Percentiles rank a stretch among this genome's conserved stretches.
These are phyloP conservation scores for Phytophthora fragariaefolia DNA, from an alignment of 352 stramenopile genomes.

Conservation along the genomic window DNA sequence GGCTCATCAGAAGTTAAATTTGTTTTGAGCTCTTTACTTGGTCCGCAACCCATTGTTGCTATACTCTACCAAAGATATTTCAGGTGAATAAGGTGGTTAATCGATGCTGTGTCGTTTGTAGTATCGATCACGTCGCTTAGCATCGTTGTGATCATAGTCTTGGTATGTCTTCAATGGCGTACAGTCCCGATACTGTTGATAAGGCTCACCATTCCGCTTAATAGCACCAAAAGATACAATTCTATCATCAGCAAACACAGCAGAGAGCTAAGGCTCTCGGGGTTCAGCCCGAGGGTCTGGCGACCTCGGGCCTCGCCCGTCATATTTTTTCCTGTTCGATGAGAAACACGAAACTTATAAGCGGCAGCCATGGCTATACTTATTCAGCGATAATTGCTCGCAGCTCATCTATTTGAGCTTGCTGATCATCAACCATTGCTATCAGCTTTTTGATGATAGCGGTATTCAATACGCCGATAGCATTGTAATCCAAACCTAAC, in stretches of 20 bases:
- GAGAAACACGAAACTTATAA: too few relatives aligned
- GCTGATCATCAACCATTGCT: too few relatives aligned
- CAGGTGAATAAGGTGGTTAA: neutral
- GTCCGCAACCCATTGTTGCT: neutral
- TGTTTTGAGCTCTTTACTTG: conserved; percentile 3
- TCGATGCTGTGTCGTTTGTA: neutral
- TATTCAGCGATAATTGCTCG: too few relatives aligned
- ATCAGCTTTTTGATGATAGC: neutral
- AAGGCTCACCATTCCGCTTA: conserved; percentile 5
- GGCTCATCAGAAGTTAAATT: conserved; percentile 2
- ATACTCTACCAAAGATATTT: conserved; percentile 1
- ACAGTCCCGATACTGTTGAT: too few relatives aligned
- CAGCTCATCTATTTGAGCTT: neutral
- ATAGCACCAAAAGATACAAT: too few relatives aligned
- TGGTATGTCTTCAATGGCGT: neutral
- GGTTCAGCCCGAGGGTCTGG: neutral
- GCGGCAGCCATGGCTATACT: too few relatives aligned
- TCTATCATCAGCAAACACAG: too few relatives aligned
- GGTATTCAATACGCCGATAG: neutral
- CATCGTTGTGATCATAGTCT: neutral
- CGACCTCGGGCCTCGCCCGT: neutral
- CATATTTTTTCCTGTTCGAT: too few relatives aligned
- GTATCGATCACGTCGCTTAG: neutral
- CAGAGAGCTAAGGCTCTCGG: neutral
- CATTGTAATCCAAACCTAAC: neutral